Percentiles rank a stretch among this genome's conserved stretches.
phyloP scores from a whole-genome alignment of 805 yeast genomes.

The Candida tibetensis region DNA sequence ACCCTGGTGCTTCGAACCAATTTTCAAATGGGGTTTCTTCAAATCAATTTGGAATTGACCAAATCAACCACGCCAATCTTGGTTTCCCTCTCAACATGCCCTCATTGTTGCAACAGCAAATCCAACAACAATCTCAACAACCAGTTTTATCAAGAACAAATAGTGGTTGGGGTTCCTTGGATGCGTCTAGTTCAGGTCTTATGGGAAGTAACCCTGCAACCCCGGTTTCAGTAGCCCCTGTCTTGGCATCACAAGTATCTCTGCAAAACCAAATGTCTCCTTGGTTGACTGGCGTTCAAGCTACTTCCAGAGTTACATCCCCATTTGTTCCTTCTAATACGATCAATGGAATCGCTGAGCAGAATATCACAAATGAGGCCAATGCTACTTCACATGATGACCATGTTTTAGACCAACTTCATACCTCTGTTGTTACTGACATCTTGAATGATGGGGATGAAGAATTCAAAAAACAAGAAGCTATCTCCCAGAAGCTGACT shows the following conservation, averaged over 20 bases:
- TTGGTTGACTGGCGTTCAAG: conserved; percentile 34
- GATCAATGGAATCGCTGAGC: conserved; percentile 1
- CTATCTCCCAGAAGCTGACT: too few relatives aligned
- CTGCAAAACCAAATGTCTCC: conserved; percentile 44
- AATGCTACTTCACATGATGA: conserved; percentile 15
- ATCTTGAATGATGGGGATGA: conserved; percentile 32
- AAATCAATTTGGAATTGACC: conserved; percentile 28
- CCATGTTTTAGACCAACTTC: conserved; percentile 36
- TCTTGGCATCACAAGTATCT: conserved; percentile 19
- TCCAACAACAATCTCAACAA: conserved; percentile 17
- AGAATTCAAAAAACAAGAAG: conserved; percentile 2
- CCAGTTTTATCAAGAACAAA: conserved; percentile 32
- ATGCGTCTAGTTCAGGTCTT: conserved; percentile 16
- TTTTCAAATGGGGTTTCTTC: conserved; percentile 5
- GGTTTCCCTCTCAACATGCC: conserved; percentile 28
- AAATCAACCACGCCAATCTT: conserved; percentile 13
- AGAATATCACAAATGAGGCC: conserved; percentile 1
- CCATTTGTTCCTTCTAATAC: conserved; percentile 33
- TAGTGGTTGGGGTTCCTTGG: conserved; percentile 40
- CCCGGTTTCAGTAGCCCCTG: conserved; percentile 24
- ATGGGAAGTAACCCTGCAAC: conserved; percentile 27
- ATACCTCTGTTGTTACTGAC: conserved; percentile 39
- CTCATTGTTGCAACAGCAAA: conserved; percentile 16
- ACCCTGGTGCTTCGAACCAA: neutral
- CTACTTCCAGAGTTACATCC: conserved; percentile 37